Evolutionary conservation across 495 filamentous ascomycete species (phyloP).

Genomic region (Friedmanniomyces endolithicus): DNA sequence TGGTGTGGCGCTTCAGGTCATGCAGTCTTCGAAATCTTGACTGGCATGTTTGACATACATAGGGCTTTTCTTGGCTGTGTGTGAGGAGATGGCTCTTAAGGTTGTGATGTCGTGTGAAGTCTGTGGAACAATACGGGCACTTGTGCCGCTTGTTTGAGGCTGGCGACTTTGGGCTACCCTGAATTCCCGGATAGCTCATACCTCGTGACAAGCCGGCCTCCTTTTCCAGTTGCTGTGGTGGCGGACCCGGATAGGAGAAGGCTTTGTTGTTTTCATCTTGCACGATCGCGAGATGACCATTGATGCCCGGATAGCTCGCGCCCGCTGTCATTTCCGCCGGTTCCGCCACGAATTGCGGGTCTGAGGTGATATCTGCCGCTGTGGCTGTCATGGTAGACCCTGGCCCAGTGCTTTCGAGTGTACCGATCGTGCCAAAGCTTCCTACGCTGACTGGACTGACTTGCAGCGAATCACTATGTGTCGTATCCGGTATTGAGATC

Average conservation of each 20-base stretch:
- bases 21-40: conserved; percentile 85
- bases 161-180: conserved; percentile 54
- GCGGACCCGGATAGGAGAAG: conserved; percentile 33
- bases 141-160: conserved; percentile 79
- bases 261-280: conserved; percentile 25
- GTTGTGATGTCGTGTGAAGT: conserved; percentile 96
- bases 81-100: conserved; percentile 98
- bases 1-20: conserved; percentile 90
- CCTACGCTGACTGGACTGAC: conserved; percentile 35
- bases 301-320: conserved; percentile 17
- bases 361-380: conserved; percentile 26
- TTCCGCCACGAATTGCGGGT: conserved; percentile 20
- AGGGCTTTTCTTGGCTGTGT: conserved; percentile 97
- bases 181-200: conserved; percentile 60
- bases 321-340: conserved; percentile 20
- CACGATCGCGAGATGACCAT: conserved; percentile 17
- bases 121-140: conserved; percentile 88
- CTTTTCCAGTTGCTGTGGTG: conserved; percentile 27
- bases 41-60: conserved; percentile 76
- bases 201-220: conserved; percentile 44
- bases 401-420: conserved; percentile 23
- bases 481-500: conserved; percentile 29
- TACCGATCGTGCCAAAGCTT: conserved; percentile 20
- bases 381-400: conserved; percentile 37
- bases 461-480: conserved; percentile 29